Conservation (phyloP, 2,329 filamentous ascomycete genomes). For the Aspergillus japonicus region DNA sequence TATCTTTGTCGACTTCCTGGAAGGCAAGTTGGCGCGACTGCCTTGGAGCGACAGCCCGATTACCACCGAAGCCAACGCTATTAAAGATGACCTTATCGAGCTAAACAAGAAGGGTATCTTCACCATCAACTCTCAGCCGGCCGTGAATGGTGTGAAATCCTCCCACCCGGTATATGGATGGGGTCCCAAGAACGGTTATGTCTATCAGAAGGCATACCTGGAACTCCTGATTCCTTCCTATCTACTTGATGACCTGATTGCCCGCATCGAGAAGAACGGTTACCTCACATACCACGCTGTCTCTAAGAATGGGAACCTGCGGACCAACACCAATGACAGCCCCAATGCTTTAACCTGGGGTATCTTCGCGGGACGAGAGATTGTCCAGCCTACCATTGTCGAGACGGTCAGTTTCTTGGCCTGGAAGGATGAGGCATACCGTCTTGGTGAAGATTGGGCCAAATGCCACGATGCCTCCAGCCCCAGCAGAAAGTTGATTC, state of each 20-base stretch:
- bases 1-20: conserved; percentile 82
- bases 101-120: conserved; percentile 85
- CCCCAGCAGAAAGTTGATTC: conserved; percentile 75
- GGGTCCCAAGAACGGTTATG: conserved; percentile 92
- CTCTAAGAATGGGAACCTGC: conserved; percentile 75
- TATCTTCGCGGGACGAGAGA: conserved; percentile 97
- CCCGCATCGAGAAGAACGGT: conserved; percentile 71
- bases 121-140: conserved; percentile 96
- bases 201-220: conserved; percentile 97
- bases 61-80: conserved; percentile 74
- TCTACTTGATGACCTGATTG: conserved; percentile 72
- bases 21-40: conserved; percentile 74
- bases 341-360: conserved; percentile 99
- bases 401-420: conserved; percentile 96
- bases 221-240: conserved; percentile 84
- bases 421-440: conserved; percentile 97
- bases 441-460: conserved; percentile 88
- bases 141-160: conserved; percentile 87
- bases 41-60: conserved; percentile 95
- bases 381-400: conserved; percentile 99
- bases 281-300: conserved; percentile 94
- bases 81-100: conserved; percentile 72
- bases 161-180: conserved; percentile 85
- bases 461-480: conserved; percentile 78
- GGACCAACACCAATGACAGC: conserved; percentile 78